Conservation (phyloP, 2,329 filamentous ascomycete genomes). For the Nigrograna mackinnonii region DNA sequence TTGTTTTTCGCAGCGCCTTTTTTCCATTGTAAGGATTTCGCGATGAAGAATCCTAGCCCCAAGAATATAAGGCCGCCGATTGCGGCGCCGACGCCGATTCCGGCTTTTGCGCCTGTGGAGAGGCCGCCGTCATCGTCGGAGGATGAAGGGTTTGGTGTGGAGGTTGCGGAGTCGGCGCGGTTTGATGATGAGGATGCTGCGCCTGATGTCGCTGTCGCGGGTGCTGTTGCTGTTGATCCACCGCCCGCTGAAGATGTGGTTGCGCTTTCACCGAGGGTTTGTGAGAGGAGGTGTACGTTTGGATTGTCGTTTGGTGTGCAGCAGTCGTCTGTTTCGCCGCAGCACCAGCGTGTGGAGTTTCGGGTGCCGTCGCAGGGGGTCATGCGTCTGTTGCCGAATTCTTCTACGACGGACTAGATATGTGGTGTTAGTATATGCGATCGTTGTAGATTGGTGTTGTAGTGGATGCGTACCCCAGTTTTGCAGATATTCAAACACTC, state of each 20-base stretch:
- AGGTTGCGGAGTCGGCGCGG: too few relatives aligned
- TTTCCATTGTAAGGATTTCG: not conserved
- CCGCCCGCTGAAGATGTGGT: not conserved
- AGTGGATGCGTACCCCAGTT: not conserved
- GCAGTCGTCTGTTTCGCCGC: not conserved
- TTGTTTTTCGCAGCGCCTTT: not conserved
- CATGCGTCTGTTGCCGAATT: not conserved
- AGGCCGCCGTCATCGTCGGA: not conserved
- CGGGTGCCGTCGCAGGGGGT: not conserved
- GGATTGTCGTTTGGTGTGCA: not conserved
- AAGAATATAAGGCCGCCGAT: not conserved
- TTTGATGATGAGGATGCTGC: too few relatives aligned
- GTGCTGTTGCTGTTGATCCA: not conserved
- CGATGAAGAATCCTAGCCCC: not conserved
- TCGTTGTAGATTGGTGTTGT: not conserved
- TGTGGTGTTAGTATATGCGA: not conserved
- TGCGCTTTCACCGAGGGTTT: not conserved
- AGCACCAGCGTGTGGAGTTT: not conserved
- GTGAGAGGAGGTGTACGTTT: too few relatives aligned
- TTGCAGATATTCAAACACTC: conserved; percentile 7
- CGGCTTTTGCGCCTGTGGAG: conserved; percentile 2
- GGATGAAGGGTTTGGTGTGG: not conserved
- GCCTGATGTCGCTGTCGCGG: not conserved
- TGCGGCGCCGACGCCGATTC: conserved; percentile 2
- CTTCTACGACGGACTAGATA: not conserved